Evolutionary conservation across 768 basidiomycete genomes (phyloP), one percentile per base, ranked within the genome.

Genomic region (Hemileccinum impolitum): DNA sequence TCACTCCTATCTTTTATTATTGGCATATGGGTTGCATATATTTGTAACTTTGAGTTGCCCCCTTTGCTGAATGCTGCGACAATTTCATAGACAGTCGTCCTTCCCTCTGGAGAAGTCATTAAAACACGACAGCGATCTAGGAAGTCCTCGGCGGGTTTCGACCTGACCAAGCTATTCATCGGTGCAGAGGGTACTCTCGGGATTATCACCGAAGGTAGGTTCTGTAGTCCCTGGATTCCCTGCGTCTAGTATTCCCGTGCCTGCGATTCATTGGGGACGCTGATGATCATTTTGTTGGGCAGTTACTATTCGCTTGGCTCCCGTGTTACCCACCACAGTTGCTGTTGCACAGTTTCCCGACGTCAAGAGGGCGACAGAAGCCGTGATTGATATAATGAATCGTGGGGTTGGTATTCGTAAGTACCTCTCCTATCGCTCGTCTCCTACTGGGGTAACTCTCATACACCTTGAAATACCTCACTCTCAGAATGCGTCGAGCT

Each of bases 81-180:
- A 23, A 34, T 14, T 28, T 45, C 17, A 17, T 21, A 93, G 85
- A 95, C 91, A 0, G 87, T 94, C 2, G 93, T 96, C 0, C 79
- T 95, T 3, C 90, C 93, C 2, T 83, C 81, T 6, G 94, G 94
- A 1, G 81, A 92, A 62, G 85, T 95, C 12, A 94, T 96, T 63
- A 94, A 94, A 61, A 96, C 94, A 2, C 81, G 92, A 3, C 71
- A 76, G 19, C 74, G 87, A 23, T 76, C 87, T 3, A 73, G 91
- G 30, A 95, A 96, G 62, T 91, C 87, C 0, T 85, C 91, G 0
- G 90, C 92, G 0, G 93, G 94, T 1, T 93, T 87, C 52, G 93
- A 95, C 59, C 69, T 76, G 1, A 92, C 89, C 0, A 93, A 93
- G 50, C 59, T 93, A 6, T 93, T 94, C 66, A 86, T 94, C 42